phyloP scores from a whole-genome alignment of 1,139 yeast species.

The Groenewaldozyma auringiensis region DNA sequence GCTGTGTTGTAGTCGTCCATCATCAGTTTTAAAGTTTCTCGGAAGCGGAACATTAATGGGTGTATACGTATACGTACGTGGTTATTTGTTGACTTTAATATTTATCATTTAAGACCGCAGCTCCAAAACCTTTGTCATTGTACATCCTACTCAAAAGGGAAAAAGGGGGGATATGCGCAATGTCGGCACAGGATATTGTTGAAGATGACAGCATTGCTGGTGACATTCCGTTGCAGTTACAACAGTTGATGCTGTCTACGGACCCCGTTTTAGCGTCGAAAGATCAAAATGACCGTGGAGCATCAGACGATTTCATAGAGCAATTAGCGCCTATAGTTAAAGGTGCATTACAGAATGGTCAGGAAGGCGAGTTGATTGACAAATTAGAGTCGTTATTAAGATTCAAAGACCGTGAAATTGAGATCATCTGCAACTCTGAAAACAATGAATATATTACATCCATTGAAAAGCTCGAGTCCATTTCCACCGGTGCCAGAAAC shows the following conservation, averaged over 20 bases:
- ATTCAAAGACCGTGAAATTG: constrained; percentile 58
- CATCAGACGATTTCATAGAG: constrained; percentile 66
- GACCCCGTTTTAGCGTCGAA: constrained; percentile 22
- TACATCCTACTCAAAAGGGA: no score
- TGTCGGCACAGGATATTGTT: background rate
- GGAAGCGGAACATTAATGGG: no score
- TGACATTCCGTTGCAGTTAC: constrained; percentile 26
- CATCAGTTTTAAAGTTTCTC: background rate
- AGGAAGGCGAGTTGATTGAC: constrained; percentile 49
- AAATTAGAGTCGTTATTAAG: constrained; percentile 51
- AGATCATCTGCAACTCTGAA: constrained; percentile 52
- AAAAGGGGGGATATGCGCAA: background rate
- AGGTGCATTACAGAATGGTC: constrained; percentile 51
- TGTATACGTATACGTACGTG: background rate
- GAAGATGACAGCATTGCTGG: constrained; percentile 3
- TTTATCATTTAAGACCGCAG: background rate
- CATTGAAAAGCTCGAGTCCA: constrained; percentile 49
- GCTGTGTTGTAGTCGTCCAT: no score
- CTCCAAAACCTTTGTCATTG: background rate
- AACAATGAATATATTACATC: constrained; percentile 45
- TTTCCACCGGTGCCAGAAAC: constrained; percentile 46
- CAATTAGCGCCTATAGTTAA: constrained; percentile 74
- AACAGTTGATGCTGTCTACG: constrained; percentile 25
- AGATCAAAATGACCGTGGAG: constrained; percentile 10
- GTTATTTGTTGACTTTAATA: background rate